phyloP scores from a whole-genome alignment of 257 asterid species.

The Solanum gandarillasii region DNA sequence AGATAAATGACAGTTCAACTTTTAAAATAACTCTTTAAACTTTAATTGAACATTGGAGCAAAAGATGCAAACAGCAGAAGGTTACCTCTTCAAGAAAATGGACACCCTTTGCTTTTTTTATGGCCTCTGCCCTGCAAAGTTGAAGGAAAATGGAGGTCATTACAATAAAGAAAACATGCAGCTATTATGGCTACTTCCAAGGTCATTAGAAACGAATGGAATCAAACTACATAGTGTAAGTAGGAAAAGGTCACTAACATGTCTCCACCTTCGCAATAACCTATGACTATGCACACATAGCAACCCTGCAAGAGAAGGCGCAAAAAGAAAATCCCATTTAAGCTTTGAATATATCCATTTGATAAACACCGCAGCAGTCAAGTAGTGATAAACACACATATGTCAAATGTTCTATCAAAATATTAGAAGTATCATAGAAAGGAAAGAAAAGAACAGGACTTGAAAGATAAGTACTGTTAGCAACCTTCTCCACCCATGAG shows the following conservation, averaged over 20 bases:
- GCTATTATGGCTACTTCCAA: not conserved
- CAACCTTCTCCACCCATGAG: slow-evolving; percentile 97
- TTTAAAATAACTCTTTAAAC: not conserved
- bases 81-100: slow-evolving; percentile 74
- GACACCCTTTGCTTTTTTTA: slow-evolving; percentile 58
- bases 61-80: not conserved
- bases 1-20: not conserved
- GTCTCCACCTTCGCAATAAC: slow-evolving; percentile 97
- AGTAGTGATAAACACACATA: not conserved
- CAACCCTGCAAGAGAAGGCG: slow-evolving; percentile 55
- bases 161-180: not conserved
- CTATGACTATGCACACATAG: slow-evolving; percentile 87
- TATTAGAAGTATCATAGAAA: not conserved
- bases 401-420: not conserved
- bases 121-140: slow-evolving; percentile 70
- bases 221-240: not conserved
- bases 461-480: not conserved
- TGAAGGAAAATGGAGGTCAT: slow-evolving; percentile 1
- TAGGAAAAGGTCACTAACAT: slow-evolving; percentile 43
- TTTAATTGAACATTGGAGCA: not conserved
- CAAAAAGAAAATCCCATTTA: not conserved
- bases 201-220: not conserved
- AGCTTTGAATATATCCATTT: not conserved
- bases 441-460: not conserved
- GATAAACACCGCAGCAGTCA: not conserved